A percentile compares a stretch with the other conserved stretches of the same genome.
Conservation (phyloP, 805 yeast species). For the Candida koratica region DNA sequence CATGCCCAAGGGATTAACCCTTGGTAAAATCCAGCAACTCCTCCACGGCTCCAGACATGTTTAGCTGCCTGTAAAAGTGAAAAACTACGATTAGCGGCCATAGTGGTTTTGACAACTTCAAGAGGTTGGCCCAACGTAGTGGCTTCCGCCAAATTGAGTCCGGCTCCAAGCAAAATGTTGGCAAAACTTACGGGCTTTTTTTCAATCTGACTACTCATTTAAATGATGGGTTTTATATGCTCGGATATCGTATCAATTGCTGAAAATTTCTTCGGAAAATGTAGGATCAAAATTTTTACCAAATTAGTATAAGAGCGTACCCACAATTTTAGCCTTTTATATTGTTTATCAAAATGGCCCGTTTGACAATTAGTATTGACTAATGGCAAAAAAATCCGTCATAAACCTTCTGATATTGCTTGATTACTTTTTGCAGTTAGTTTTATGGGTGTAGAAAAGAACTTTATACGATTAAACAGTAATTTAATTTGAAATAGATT, state of each 20-base stretch:
- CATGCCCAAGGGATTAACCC: conserved; percentile 99
- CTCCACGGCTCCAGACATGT: conserved; percentile 91
- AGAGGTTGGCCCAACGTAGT: conserved; percentile 95
- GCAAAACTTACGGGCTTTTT: conserved; percentile 86
- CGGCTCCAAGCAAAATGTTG: conserved; percentile 90
- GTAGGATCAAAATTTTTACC: conserved; percentile 7
- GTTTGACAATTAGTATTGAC: no score
- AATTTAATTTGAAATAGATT: no score
- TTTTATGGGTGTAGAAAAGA: no score
- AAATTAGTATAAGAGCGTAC: no score
- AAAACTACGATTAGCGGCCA: conserved; percentile 92
- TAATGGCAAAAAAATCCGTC: no score
- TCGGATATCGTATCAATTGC: not conserved
- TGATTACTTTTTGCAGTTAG: no score
- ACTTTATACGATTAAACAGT: no score
- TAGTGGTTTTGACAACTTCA: conserved; percentile 93
- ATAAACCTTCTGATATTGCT: no score
- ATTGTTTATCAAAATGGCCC: no score
- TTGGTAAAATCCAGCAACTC: conserved; percentile 87
- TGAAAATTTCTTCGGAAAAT: conserved; percentile 4
- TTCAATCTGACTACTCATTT: conserved; percentile 33
- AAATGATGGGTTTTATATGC: not conserved
- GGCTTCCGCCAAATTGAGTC: conserved; percentile 85
- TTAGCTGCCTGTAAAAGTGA: conserved; percentile 62
- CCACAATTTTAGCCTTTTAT: no score